phyloP scores from a whole-genome alignment of 1,284 basidiomycete species.

The Moniliophthora roreri region DNA sequence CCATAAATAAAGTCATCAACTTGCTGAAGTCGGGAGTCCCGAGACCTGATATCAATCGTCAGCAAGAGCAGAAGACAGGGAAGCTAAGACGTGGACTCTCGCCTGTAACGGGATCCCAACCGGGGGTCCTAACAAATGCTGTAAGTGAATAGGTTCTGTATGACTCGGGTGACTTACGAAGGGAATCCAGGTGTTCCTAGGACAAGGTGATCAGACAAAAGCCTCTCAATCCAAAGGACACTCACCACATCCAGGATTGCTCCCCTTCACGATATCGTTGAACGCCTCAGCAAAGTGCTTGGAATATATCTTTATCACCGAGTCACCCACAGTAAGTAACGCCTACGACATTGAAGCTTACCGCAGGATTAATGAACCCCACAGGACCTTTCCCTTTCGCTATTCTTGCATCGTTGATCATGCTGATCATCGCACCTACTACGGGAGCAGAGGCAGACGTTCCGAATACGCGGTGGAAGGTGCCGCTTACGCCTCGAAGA shows the following conservation, averaged over 20 bases:
- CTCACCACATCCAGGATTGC: slow-evolving; percentile 44
- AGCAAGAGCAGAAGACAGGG: not conserved
- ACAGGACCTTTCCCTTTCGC: slow-evolving; percentile 39
- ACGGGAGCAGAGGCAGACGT: slow-evolving; percentile 40
- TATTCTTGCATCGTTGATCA: slow-evolving; percentile 46
- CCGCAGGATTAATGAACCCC: slow-evolving; percentile 39
- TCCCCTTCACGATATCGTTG: slow-evolving; percentile 48
- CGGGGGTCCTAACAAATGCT: slow-evolving; percentile 24
- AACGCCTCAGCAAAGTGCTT: slow-evolving; percentile 36
- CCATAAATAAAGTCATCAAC: slow-evolving; percentile 27
- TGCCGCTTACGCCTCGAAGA: slow-evolving; percentile 32
- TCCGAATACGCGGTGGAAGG: slow-evolving; percentile 34
- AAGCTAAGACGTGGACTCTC: slow-evolving; percentile 7
- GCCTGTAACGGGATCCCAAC: slow-evolving; percentile 46
- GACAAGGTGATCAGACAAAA: not conserved
- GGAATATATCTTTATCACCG: slow-evolving; percentile 35
- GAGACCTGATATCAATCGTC: slow-evolving; percentile 23
- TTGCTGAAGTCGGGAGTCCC: slow-evolving; percentile 33
- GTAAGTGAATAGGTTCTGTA: not conserved
- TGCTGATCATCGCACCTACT: slow-evolving; percentile 40
- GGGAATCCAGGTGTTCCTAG: slow-evolving; percentile 31
- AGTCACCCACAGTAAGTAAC: not conserved
- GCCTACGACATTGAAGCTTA: slow-evolving; percentile 19
- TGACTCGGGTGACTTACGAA: slow-evolving; percentile 25
- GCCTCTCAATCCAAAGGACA: not conserved